These are phyloP conservation scores for Coprinopsis marcescibilis DNA, from an alignment of 768 basidiomycete genomes.

Conservation along the genomic window DNA sequence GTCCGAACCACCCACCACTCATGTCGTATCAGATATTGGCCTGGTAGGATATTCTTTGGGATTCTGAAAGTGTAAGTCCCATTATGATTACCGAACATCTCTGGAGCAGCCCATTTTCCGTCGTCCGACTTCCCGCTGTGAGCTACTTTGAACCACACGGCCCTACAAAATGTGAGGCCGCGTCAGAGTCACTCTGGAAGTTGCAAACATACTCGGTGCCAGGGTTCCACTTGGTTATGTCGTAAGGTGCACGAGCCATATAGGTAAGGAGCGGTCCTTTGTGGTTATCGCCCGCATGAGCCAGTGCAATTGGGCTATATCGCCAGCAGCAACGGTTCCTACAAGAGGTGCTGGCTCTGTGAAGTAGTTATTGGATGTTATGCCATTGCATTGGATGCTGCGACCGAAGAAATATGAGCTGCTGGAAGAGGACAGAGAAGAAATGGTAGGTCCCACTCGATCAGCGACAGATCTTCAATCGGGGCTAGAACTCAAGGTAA, in stretches of 20 bases:
- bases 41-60: constrained; percentile 33
- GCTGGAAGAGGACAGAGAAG: neutral
- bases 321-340: constrained; percentile 33
- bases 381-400: constrained; percentile 26
- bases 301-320: constrained; percentile 35
- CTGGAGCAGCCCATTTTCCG: constrained; percentile 38
- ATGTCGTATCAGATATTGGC: constrained; percentile 42
- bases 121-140: constrained; percentile 34
- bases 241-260: constrained; percentile 38
- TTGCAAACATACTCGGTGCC: constrained; percentile 27
- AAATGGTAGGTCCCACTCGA: constrained; percentile 19
- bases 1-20: constrained; percentile 26
- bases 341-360: constrained; percentile 24
- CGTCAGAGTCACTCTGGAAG: neutral
- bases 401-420: neutral
- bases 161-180: constrained; percentile 18
- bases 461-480: constrained; percentile 27
- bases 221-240: constrained; percentile 34
- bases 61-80: constrained; percentile 40
- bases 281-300: neutral
- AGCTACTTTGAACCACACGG: constrained; percentile 45
- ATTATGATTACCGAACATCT: constrained; percentile 28
- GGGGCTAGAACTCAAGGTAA: constrained; percentile 18
- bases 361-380: constrained; percentile 13
- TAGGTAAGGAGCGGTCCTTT: constrained; percentile 42